Evolutionary conservation across 2,329 filamentous ascomycete species (phyloP), one percentile per base, ranked within the genome.

Genomic region (Teratosphaeria pseudoeucalypti): DNA sequence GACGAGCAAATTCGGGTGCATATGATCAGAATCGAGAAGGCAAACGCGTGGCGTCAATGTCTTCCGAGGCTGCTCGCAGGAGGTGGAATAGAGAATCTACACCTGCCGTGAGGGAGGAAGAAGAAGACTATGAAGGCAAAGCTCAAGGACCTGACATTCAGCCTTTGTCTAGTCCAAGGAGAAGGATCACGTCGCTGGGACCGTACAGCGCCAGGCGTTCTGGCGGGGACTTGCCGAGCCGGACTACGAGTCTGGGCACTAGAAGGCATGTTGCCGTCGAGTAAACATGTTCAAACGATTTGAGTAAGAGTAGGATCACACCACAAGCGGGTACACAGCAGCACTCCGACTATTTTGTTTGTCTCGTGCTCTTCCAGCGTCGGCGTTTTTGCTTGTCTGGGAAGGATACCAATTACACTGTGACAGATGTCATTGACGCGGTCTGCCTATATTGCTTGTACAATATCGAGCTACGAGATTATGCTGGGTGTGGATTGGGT

Each of bases 71-170:
- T 32, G 58, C 43, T 14, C 53, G 62, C 12, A 32, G 61, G 16
- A 58, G 65, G 26, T 65, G 60, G 53, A 55, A 57, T 6, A 59
- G 59, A 9, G 62, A 65, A 26, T 54, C 61, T 9, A 63, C 64
- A 32, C 61, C 63, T 19, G 61, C 64, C 2, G 55, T 65, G 32
- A 43, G 62, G 34, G 65, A 65, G 54, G 65, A 64, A 39, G 47
- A 16, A 34, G 52, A 43, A 26, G 53, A 61, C 9, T 59, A 61
- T 57, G 65, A 64, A 34, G 61, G 61, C 43, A 47, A 43, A n/a
- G 37, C 34, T 16, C 32, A 53, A 10, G 47, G 19, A 16, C 27
- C 26, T 27, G 57, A 61, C 6, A 59, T 59, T 49, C 23, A 55
- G 57, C 60, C 60, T 26, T 43, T 57, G 26, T 61, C 60, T 43